Evolutionary conservation across 352 stramenopile genomes (phyloP), one percentile per base, ranked within the genome.

Genomic region (Globisporangium paddicum): DNA sequence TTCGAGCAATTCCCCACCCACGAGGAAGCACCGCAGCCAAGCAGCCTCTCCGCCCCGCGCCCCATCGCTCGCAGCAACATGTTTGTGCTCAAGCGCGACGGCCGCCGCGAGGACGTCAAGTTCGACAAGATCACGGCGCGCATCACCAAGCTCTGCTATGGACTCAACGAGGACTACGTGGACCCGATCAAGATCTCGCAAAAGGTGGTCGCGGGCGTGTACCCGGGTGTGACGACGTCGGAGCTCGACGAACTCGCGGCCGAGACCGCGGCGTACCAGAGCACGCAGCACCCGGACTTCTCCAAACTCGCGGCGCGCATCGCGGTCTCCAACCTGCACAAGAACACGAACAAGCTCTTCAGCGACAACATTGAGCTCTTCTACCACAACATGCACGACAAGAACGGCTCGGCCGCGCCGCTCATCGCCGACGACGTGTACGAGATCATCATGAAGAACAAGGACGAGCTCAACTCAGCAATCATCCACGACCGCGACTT

Each of bases 161-260:
- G 97, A 6, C 85, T 99, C 21, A 96, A 99, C 72, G 73, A 78
- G n/a, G 73, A 97, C 66, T 98, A 98, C 73, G 94, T 99, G 13
- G 96, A 98, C 74, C 88, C 96, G 40, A 82, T 98, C 60, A 79
- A 97, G 68, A 98, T 99, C 71, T 96, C 97, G 41, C 96, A 99
- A 80, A 99, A 99, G 79, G 97, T 99, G 18, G 97, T 99, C 58
- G 91, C 96, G n/a, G 97, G 97, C 57, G 93, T 99, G 18, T 99
- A 99, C 76, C 91, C 96, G 2, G 97, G 97, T 47, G 96, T 99
- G 1, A 99, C 96, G 5, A 99, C 97, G n/a, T 87, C 75, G 5
- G 97, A 99, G 73, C 84, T 99, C 11, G 98, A 99, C 71, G 96
- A 99, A 74, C 84, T 99, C 18, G 96, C 96, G 13, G 98, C 98